Evolutionary conservation across 176 grass and related monocot species (phyloP).

Genomic region (Musa schizocarpa): DNA sequence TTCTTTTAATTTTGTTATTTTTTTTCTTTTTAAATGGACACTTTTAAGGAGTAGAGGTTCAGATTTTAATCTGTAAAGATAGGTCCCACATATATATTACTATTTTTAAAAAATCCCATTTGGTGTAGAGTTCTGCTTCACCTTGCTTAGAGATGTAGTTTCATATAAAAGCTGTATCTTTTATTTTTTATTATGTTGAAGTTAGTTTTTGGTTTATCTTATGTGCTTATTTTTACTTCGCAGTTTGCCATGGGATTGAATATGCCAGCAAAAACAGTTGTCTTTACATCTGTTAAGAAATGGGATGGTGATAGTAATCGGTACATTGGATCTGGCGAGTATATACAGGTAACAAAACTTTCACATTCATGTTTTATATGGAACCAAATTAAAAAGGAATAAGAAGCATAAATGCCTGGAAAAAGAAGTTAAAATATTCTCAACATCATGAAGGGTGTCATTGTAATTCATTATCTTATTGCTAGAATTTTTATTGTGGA

Average conservation of each 20-base stretch:
- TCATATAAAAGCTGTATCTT: neutral
- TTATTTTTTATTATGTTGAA: neutral
- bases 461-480: neutral
- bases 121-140: neutral
- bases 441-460: slow-evolving; percentile 6
- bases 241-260: slow-evolving; percentile 99
- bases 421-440: slow-evolving; percentile 11
- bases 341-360: slow-evolving; percentile 71
- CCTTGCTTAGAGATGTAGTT: neutral
- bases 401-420: slow-evolving; percentile 1
- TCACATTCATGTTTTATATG: slow-evolving; percentile 13
- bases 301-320: slow-evolving; percentile 97
- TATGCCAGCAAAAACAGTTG: slow-evolving; percentile 99
- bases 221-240: slow-evolving; percentile 5
- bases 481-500: neutral
- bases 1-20: neutral
- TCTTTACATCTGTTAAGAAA: slow-evolving; percentile 99
- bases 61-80: neutral
- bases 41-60: neutral
- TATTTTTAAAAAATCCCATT: neutral
- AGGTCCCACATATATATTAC: neutral
- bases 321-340: slow-evolving; percentile 94
- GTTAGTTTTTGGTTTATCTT: neutral
- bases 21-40: neutral
- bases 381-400: neutral